These are phyloP conservation scores for Sporothrix schenckii DNA, from an alignment of 2,329 filamentous ascomycete genomes.

Conservation along the genomic window DNA sequence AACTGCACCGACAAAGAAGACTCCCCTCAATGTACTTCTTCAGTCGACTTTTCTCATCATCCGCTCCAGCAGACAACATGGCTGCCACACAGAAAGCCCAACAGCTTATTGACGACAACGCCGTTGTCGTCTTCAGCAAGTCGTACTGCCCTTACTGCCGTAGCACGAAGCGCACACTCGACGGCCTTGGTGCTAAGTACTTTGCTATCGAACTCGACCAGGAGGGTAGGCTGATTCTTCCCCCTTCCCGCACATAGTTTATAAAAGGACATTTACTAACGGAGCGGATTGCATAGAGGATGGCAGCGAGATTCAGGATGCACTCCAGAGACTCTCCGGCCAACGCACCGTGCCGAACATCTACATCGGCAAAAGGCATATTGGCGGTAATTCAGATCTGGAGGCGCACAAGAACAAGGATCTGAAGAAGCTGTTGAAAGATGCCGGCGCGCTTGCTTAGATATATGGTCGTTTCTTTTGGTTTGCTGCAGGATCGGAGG, in stretches of 20 bases:
- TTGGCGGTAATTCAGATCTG: slow-evolving; percentile 93
- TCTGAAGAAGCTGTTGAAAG: slow-evolving; percentile 54
- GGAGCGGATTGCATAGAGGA: slow-evolving; percentile 62
- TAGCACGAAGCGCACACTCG: slow-evolving; percentile 74
- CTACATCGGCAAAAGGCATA: slow-evolving; percentile 87
- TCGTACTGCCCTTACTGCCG: slow-evolving; percentile 94
- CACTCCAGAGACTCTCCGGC: slow-evolving; percentile 75
- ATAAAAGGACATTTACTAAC: slow-evolving; percentile 35
- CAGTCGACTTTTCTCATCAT: slow-evolving; percentile 69
- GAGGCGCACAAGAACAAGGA: slow-evolving; percentile 65
- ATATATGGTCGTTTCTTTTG: not conserved
- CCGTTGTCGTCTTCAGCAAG: slow-evolving; percentile 95
- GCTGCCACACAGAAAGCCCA: slow-evolving; percentile 85
- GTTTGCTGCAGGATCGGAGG: not conserved
- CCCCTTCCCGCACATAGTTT: not conserved
- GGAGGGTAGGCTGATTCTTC: slow-evolving; percentile 62
- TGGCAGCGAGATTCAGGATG: slow-evolving; percentile 78
- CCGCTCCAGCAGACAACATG: slow-evolving; percentile 66
- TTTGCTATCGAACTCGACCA: slow-evolving; percentile 76
- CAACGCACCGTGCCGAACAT: slow-evolving; percentile 95
- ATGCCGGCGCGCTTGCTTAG: slow-evolving; percentile 45
- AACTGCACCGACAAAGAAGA: slow-evolving; percentile 28
- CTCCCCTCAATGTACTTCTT: slow-evolving; percentile 63
- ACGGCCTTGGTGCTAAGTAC: slow-evolving; percentile 70
- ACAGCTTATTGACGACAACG: slow-evolving; percentile 83